Conservation (phyloP, 257 asterid species). For the Plantago ovata region DNA sequence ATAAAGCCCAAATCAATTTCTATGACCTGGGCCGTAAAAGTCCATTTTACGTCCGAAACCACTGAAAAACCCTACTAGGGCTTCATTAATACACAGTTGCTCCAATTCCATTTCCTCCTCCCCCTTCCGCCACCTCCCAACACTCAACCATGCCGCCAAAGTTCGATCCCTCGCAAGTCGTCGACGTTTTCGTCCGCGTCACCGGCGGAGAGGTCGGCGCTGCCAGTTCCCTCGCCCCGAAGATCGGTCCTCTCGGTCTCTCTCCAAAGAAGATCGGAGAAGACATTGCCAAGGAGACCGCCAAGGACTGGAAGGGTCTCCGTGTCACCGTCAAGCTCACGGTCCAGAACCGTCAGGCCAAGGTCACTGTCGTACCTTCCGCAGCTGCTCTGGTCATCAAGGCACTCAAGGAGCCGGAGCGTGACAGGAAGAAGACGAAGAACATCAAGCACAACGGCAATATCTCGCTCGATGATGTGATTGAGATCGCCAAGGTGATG, state of each 20-base stretch:
- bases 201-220: slow-evolving; percentile 80
- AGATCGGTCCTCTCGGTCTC: slow-evolving; percentile 72
- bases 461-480: slow-evolving; percentile 28
- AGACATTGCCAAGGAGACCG: neutral
- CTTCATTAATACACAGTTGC: no score
- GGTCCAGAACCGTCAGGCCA: slow-evolving; percentile 67
- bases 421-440: slow-evolving; percentile 64
- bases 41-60: no score
- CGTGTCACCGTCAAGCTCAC: slow-evolving; percentile 23
- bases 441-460: slow-evolving; percentile 65
- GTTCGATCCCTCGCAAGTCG: slow-evolving; percentile 68
- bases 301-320: slow-evolving; percentile 1
- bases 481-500: slow-evolving; percentile 57
- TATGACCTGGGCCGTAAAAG: no score
- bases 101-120: neutral
- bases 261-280: slow-evolving; percentile 53
- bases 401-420: slow-evolving; percentile 73
- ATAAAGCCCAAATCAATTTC: no score
- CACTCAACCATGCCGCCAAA: slow-evolving; percentile 74
- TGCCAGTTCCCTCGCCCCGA: slow-evolving; percentile 70
- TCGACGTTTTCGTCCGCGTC: slow-evolving; percentile 70
- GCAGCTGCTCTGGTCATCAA: slow-evolving; percentile 71
- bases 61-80: no score
- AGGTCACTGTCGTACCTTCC: slow-evolving; percentile 65
- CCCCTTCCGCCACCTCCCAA: slow-evolving; percentile 9